Base-by-base conservation (phyloP, 768 basidiomycete genomes). In the Podaxis mareebaensis region DNA sequence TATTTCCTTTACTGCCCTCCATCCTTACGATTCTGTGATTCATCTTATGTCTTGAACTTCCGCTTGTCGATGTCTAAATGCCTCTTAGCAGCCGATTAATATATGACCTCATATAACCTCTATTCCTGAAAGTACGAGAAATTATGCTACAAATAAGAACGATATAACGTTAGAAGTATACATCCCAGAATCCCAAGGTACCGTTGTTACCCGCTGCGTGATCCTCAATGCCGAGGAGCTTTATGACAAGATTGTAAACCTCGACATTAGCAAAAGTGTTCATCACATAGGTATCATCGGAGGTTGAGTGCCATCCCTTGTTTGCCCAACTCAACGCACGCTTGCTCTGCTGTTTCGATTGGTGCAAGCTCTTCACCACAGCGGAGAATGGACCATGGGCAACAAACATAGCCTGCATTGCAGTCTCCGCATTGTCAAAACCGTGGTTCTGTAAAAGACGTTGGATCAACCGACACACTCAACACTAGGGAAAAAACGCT, bases 401-500 rank as follows among this genome's bases (percentile, higher is more conserved):
- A 62, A 96, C 88, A 73, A 96, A 96, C 71, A 93, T 89, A 2
- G 94, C 94, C 56, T 87, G 85, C 95, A 96, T 96, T 5, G 89
- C 79, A 12, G 78, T 69, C 46, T 88, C 85, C 17, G 82, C 73
- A 67, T 95, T 95, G 72, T 96, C 94, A 70, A 95, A 97, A 5
- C 95, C 95, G 68, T 97, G 95, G 64, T 88, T 94, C 91, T 93
- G 67, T 36, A 12, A 24, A 15, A 7, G 30, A 15, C 12, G 17
- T 26, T 51, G 10, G 30, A 26, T 56, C 24, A 22, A 13, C 20
- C 20, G n/a, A 12, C n/a, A 52, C 20, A 56, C 44, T 33, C 17
- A 17, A 33, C 24, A 17, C 40, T 38, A 12, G 44, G n/a, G 22
- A 20, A 38, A 44, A 44, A 57, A n/a, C 28, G 78, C 89, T 70